Evolutionary conservation across 495 filamentous ascomycete species (phyloP).

Genomic region (Aspergillus ellipticus): DNA sequence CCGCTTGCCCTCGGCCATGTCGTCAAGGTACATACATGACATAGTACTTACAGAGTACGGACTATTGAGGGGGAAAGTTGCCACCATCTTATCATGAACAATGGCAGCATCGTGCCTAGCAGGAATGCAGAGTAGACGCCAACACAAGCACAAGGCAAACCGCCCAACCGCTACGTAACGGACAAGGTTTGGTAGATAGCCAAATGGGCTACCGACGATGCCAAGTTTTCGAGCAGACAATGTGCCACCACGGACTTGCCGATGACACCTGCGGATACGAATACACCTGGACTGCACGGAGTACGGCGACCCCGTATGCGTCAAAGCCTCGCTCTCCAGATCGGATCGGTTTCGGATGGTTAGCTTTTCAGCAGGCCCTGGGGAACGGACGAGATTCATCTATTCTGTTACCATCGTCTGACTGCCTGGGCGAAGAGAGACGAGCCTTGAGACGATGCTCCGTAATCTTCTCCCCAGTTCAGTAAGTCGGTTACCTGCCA

Average conservation of each 20-base stretch:
- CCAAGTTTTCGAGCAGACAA: slow-evolving; percentile 14
- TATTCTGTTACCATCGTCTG: neutral
- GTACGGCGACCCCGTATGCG: slow-evolving; percentile 20
- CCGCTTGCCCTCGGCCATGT: too few relatives aligned
- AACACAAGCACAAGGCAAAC: slow-evolving; percentile 4
- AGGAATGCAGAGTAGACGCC: slow-evolving; percentile 12
- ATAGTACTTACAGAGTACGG: too few relatives aligned
- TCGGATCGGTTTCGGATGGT: neutral
- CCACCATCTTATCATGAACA: slow-evolving; percentile 25
- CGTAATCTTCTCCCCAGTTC: neutral
- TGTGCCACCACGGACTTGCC: slow-evolving; percentile 24
- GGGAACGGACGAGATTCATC: neutral
- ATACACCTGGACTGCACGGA: slow-evolving; percentile 12
- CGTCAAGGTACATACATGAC: too few relatives aligned
- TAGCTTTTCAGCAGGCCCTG: neutral
- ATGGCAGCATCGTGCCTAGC: neutral
- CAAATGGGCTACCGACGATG: slow-evolving; percentile 12
- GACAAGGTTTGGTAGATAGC: slow-evolving; percentile 10
- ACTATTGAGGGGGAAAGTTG: slow-evolving; percentile 6
- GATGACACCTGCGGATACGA: slow-evolving; percentile 25
- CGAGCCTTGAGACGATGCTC: neutral
- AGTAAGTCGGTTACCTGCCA: neutral
- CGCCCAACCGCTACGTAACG: slow-evolving; percentile 1
- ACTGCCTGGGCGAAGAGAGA: neutral
- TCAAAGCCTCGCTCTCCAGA: neutral